Base-by-base conservation (phyloP, 106 monocot species). In the Iris macrosiphon region DNA sequence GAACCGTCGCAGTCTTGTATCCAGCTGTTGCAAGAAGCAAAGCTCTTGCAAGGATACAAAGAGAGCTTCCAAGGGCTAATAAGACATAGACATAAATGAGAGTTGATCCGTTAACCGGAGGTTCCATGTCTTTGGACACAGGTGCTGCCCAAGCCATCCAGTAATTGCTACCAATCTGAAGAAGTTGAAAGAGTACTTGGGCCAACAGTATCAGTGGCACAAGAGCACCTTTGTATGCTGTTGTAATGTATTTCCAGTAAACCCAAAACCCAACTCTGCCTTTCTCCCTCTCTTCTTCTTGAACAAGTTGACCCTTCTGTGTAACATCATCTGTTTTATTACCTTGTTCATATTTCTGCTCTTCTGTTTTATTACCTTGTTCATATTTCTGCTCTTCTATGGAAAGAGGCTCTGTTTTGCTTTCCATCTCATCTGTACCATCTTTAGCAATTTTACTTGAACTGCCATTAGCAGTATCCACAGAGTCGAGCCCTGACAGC, bases 271-370 rank as follows among this genome's bases (percentile, higher is more conserved):
- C 86, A 19, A 98, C 86, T 33, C 44, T 86, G 13, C 86, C 90
- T 83, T 98, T 98, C 62, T 98, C 90, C 67, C 96, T 89, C 51
- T 98, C 96, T 70, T 98, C 96, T 55, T 86, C 90, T 69, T 83
- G 79, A 49, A 86, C 67, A 28, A 98, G 83, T 50, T 90, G 90
- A 8, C 82, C 82, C 39, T 69, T 79, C 55, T 69, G 61, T 13
- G 18, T 65, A 37, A 31, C 53, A 7, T 84, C 79, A 39, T 69
- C 61, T 12, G 24, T 15, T 50, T 71, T 68, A 20, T 45, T 74
- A 61, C 74, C 75, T 30, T 69, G 39, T 72, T 66, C 40, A 59
- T 60, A 64, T 54, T 64, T 60, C 2, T 66, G 20, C 9, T 70
- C 75, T 35, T 64, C 66, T 55, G 71, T 40, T 3, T 46, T 30